phyloP scores from a whole-genome alignment of 2,329 filamentous ascomycete species.

The Botrytis fragariae region DNA sequence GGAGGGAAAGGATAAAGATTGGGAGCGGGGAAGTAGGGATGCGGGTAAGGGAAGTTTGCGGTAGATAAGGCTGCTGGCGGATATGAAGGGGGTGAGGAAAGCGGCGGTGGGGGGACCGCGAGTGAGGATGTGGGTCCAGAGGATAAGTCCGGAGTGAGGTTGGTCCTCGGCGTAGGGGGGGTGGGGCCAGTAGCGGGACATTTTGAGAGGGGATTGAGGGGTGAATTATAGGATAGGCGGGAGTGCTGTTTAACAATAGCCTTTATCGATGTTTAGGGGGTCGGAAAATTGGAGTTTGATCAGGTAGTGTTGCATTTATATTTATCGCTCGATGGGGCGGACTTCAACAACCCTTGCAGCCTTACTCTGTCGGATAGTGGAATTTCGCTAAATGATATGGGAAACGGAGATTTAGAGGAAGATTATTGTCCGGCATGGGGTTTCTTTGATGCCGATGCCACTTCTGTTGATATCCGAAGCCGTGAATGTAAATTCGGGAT shows the following conservation, averaged over 20 bases:
- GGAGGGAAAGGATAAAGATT: slow-evolving; percentile 32
- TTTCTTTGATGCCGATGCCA: not conserved
- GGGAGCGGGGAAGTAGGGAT: slow-evolving; percentile 14
- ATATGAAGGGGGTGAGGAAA: slow-evolving; percentile 46
- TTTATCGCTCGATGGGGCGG: not conserved
- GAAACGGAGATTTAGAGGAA: not conserved
- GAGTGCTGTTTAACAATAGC: not conserved
- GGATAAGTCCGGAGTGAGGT: slow-evolving; percentile 51
- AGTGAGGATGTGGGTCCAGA: slow-evolving; percentile 58
- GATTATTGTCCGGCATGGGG: not conserved
- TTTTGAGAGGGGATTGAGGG: slow-evolving; percentile 34
- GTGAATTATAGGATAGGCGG: not conserved
- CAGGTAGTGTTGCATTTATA: not conserved
- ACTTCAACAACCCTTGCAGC: not conserved
- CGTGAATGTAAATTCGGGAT: not conserved
- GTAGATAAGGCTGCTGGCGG: slow-evolving; percentile 33
- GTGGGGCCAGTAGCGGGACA: slow-evolving; percentile 54
- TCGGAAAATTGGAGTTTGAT: not conserved
- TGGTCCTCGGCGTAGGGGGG: slow-evolving; percentile 63
- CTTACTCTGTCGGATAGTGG: not conserved
- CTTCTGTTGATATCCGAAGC: not conserved
- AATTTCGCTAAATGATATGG: not conserved
- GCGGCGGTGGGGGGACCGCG: slow-evolving; percentile 54
- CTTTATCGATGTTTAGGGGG: not conserved
- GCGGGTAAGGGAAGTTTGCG: not conserved